These are phyloP conservation scores for Psilocybe cubensis DNA, from an alignment of 768 basidiomycete species.

Conservation along the genomic window DNA sequence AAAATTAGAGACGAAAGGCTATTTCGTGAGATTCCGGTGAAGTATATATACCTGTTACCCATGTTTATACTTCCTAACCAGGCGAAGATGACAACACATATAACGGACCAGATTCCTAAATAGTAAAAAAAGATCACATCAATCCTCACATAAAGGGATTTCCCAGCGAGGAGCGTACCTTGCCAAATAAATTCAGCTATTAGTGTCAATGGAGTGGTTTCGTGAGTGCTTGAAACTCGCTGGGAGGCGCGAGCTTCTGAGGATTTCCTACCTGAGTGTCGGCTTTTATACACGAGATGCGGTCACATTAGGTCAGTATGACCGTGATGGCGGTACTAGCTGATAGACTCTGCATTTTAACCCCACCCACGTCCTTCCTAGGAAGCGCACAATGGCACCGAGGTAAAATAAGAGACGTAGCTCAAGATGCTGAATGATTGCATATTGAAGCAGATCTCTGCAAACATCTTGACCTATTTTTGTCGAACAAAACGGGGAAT, in stretches of 20 bases:
- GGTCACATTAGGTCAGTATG: not conserved
- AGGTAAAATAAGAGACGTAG: not conserved
- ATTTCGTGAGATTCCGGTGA: conserved; percentile 4
- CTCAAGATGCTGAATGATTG: not conserved
- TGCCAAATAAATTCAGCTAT: conserved; percentile 11
- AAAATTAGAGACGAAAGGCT: not conserved
- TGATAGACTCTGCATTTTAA: conserved; percentile 4
- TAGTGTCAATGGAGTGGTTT: conserved; percentile 4
- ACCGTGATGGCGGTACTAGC: not conserved
- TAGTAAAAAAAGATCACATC: conserved; percentile 4
- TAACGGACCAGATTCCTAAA: conserved; percentile 8
- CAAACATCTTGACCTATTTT: not conserved
- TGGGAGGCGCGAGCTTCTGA: conserved; percentile 2
- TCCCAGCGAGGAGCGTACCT: conserved; percentile 7
- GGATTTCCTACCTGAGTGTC: conserved; percentile 1
- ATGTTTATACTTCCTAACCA: not conserved
- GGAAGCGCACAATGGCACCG: conserved; percentile 1
- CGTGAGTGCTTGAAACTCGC: conserved; percentile 9
- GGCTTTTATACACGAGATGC: not conserved
- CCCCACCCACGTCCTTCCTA: not conserved
- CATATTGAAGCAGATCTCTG: not conserved
- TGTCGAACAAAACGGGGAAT: too few relatives aligned
- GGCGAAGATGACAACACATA: not conserved
- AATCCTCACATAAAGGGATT: not conserved
- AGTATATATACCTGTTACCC: conserved; percentile 9